Percentiles rank a stretch among this genome's conserved stretches.
Evolutionary conservation across 208 protist genomes (phyloP).

Genomic region (Wallacemonas sp.): DNA sequence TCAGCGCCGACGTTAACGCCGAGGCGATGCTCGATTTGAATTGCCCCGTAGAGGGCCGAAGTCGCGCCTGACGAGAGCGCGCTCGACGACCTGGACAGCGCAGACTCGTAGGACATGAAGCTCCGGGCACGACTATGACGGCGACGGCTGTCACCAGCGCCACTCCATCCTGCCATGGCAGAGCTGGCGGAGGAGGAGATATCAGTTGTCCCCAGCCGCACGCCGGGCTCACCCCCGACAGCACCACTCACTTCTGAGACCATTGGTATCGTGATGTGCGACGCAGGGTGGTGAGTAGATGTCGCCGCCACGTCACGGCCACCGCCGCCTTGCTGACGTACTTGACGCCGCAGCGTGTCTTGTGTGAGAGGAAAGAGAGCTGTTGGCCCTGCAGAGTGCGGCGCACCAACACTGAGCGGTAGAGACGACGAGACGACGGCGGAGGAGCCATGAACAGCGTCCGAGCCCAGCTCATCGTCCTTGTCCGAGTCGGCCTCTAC

Average conservation of each 20-base stretch:
- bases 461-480: neutral
- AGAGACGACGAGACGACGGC: too few species aligned
- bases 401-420: too few species aligned
- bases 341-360: neutral
- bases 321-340: too few species aligned
- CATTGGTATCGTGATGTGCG: constrained; percentile 38
- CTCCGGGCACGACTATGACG: neutral
- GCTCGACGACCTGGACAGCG: constrained; percentile 20
- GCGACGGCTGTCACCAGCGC: too few species aligned
- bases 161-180: too few species aligned
- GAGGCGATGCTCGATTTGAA: constrained; percentile 61
- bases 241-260: neutral
- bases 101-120: constrained; percentile 7
- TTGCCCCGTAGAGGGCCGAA: constrained; percentile 63
- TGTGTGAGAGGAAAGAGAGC: neutral
- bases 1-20: constrained; percentile 18
- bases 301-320: neutral
- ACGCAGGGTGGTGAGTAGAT: constrained; percentile 1
- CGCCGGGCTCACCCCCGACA: neutral
- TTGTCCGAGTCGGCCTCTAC: neutral
- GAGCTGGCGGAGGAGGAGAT: too few species aligned
- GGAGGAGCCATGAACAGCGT: neutral
- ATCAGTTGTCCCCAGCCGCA: too few species aligned
- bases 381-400: too few species aligned
- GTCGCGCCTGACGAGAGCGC: constrained; percentile 47